Conservation (phyloP, 257 asterid genomes). For the Oldenlandia corymbosa region DNA sequence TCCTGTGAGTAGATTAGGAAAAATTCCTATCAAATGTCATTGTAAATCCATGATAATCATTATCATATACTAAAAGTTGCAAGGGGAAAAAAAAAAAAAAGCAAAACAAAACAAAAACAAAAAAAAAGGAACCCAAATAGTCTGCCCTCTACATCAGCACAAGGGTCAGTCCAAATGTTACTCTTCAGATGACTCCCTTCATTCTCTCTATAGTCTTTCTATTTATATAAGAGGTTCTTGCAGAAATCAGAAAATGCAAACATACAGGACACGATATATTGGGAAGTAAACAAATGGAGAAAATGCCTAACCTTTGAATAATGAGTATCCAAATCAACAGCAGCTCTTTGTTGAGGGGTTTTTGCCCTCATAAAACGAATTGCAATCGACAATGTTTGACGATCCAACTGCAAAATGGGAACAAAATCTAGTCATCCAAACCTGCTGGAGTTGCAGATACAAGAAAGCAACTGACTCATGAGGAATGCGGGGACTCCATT, state of each 20-base stretch:
- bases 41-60: background rate
- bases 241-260: background rate
- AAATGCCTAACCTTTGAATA: constrained; percentile 57
- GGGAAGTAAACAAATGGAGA: background rate
- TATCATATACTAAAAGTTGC: too few relatives aligned
- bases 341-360: constrained; percentile 98
- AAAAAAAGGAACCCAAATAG: too few relatives aligned
- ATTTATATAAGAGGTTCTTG: background rate
- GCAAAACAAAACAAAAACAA: too few relatives aligned
- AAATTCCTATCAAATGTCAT: constrained; percentile 9
- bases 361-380: constrained; percentile 85
- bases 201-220: too few relatives aligned
- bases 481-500: too few relatives aligned
- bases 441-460: background rate
- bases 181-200: too few relatives aligned
- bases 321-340: constrained; percentile 97
- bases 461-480: too few relatives aligned
- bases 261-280: background rate
- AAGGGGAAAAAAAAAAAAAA: too few relatives aligned
- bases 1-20: constrained; percentile 40
- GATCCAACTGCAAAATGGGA: constrained; percentile 52
- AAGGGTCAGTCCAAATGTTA: too few relatives aligned
- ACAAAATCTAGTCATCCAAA: constrained; percentile 4
- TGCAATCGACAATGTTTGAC: constrained; percentile 70
- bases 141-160: too few relatives aligned